Conservation (phyloP, 1,139 yeast species). For the Kodamaea fungicola region DNA sequence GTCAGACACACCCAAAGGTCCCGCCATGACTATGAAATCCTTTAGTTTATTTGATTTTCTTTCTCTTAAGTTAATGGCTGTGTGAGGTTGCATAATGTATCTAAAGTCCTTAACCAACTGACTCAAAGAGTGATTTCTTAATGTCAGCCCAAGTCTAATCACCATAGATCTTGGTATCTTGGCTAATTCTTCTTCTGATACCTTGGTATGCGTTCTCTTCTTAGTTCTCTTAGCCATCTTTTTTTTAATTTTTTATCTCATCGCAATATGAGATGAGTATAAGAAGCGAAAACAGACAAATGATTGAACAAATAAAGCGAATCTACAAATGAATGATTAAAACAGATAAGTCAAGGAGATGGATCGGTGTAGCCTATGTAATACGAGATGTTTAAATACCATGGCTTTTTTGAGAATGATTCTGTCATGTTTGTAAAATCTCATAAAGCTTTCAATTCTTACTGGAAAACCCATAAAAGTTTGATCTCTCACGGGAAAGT, state of each 20-base stretch:
- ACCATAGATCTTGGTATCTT: constrained; percentile 92
- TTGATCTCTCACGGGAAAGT: too few species aligned
- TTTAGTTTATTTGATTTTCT: constrained; percentile 81
- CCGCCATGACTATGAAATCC: constrained; percentile 95
- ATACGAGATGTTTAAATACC: too few species aligned
- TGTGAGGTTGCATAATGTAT: constrained; percentile 92
- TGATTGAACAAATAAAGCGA: too few species aligned
- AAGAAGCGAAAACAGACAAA: too few species aligned
- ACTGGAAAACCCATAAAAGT: too few species aligned
- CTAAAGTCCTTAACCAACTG: constrained; percentile 88
- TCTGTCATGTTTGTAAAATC: too few species aligned
- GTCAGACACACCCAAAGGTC: constrained; percentile 92
- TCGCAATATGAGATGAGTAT: constrained; percentile 3
- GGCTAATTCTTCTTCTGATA: constrained; percentile 63
- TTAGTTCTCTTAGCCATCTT: constrained; percentile 50
- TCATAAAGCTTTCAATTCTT: too few species aligned
- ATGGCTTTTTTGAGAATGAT: too few species aligned
- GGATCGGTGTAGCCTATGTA: too few species aligned
- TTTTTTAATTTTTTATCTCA: constrained; percentile 4
- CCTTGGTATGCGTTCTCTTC: constrained; percentile 80
- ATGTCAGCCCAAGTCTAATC: constrained; percentile 74
- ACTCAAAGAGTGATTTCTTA: constrained; percentile 74
- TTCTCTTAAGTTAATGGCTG: constrained; percentile 85
- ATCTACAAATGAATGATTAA: too few species aligned
- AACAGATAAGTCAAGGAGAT: too few species aligned